A percentile compares a stretch with the other conserved stretches of the same genome.
Evolutionary conservation across 1,284 basidiomycete species (phyloP).

Genomic region (Cutaneotrichosporon cutaneum): DNA sequence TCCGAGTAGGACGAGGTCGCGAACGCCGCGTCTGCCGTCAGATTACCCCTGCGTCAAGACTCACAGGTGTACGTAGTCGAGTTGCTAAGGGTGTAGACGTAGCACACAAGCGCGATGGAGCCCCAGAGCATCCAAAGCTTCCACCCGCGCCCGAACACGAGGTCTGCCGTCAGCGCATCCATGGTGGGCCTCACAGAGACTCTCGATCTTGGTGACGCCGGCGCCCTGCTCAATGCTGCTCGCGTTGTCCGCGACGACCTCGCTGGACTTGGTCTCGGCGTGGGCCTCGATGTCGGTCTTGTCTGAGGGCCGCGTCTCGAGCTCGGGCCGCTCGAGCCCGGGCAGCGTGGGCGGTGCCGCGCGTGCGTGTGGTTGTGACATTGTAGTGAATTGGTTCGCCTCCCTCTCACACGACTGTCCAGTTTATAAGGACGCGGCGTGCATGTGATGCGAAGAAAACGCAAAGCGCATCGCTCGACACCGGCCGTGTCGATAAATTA

Average conservation of each 20-base stretch:
- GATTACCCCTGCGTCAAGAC: not conserved
- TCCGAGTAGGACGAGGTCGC: slow-evolving; percentile 43
- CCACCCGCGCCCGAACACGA: slow-evolving; percentile 28
- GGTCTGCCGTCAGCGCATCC: slow-evolving; percentile 20
- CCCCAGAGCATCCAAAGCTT: slow-evolving; percentile 30
- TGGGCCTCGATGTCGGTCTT: too few species aligned
- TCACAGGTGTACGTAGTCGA: slow-evolving; percentile 32
- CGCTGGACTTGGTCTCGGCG: too few species aligned
- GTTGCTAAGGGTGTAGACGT: slow-evolving; percentile 30
- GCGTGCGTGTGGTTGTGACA: too few species aligned
- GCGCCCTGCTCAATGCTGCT: slow-evolving; percentile 25
- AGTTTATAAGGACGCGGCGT: too few species aligned
- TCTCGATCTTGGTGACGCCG: slow-evolving; percentile 42
- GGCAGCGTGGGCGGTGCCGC: too few species aligned
- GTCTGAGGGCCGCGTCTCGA: too few species aligned
- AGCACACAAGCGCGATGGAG: slow-evolving; percentile 34
- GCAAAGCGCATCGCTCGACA: too few species aligned
- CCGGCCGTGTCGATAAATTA: too few species aligned
- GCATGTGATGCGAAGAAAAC: too few species aligned
- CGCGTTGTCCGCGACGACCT: not conserved
- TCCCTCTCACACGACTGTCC: too few species aligned
- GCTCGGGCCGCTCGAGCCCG: too few species aligned
- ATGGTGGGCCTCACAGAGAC: slow-evolving; percentile 24
- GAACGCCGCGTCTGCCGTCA: slow-evolving; percentile 29
- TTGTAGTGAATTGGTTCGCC: too few species aligned